Conservation (phyloP, 495 filamentous ascomycete genomes). For the Trypethelium eluteriae region DNA sequence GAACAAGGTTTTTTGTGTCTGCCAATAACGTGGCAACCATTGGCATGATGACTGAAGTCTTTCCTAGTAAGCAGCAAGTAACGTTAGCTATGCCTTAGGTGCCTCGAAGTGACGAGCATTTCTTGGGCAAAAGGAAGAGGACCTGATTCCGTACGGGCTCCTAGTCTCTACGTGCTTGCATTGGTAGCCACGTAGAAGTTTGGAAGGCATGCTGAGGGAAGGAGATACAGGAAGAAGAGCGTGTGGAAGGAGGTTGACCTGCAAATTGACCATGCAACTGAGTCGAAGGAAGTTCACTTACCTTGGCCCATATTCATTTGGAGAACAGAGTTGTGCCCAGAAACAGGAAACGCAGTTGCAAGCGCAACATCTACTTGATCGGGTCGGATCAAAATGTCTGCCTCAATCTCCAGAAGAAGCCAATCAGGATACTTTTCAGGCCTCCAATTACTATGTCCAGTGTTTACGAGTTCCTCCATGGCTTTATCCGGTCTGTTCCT, state of each 20-base stretch:
- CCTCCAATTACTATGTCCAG: slow-evolving; percentile 47
- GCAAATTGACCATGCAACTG: not conserved
- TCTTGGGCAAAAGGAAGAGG: no score
- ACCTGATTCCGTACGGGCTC: no score
- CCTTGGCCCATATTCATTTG: slow-evolving; percentile 74
- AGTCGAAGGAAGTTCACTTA: not conserved
- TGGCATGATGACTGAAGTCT: slow-evolving; percentile 64
- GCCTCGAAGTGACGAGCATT: not conserved
- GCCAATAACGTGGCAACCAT: slow-evolving; percentile 52
- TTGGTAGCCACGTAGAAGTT: no score
- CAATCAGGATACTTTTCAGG: slow-evolving; percentile 45
- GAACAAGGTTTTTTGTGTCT: slow-evolving; percentile 44
- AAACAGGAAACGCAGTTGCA: slow-evolving; percentile 48
- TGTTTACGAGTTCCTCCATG: slow-evolving; percentile 43
- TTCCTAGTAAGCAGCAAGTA: slow-evolving; percentile 44
- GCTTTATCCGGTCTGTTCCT: slow-evolving; percentile 15
- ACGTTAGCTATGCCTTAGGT: slow-evolving; percentile 18
- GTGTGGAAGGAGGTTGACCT: not conserved
- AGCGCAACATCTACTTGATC: slow-evolving; percentile 52
- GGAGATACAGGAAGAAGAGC: not conserved
- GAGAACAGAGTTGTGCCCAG: slow-evolving; percentile 46
- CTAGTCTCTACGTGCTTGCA: no score
- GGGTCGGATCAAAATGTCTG: slow-evolving; percentile 52
- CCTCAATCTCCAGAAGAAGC: slow-evolving; percentile 60
- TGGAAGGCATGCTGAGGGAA: no score